Conservation (phyloP, 164 flowering plant genomes). For the Litsea cubeba region DNA sequence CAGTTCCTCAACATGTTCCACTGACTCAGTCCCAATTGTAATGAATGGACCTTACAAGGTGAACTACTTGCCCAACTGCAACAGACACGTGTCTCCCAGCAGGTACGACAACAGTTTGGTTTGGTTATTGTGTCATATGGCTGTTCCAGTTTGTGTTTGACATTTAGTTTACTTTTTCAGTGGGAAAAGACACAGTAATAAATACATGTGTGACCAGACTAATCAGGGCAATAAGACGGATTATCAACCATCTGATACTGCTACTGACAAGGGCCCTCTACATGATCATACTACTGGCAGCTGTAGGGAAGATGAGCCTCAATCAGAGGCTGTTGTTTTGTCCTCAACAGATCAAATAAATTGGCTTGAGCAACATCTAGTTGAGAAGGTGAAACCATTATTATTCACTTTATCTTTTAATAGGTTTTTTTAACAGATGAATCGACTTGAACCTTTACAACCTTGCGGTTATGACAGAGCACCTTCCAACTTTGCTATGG, state of each 20-base stretch:
- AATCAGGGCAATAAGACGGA: constrained; percentile 36
- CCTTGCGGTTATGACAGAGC: too few species aligned
- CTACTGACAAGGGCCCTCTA: constrained; percentile 27
- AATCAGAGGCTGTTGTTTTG: constrained; percentile 28
- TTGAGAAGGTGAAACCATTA: constrained; percentile 40
- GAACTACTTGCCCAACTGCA: constrained; percentile 32
- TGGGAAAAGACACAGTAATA: constrained; percentile 47
- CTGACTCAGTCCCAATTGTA: constrained; percentile 77
- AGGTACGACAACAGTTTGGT: constrained; percentile 36
- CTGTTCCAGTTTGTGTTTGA: constrained; percentile 1
- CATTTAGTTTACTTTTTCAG: constrained; percentile 30
- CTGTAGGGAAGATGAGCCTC: constrained; percentile 36
- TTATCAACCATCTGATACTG: constrained; percentile 36
- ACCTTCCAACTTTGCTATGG: too few species aligned
- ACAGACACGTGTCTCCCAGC: constrained; percentile 50
- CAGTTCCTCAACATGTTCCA: constrained; percentile 95
- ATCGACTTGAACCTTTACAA: too few species aligned
- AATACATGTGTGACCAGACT: constrained; percentile 30
- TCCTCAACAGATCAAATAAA: constrained; percentile 40
- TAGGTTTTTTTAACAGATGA: too few species aligned
- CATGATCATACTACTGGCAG: constrained; percentile 34
- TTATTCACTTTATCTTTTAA: too few species aligned
- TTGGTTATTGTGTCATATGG: neutral
- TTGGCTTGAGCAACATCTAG: constrained; percentile 37
- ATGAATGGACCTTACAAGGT: constrained; percentile 56